Evolutionary conservation across 1,284 basidiomycete species (phyloP).

Genomic region (Leccinum griseonigrum): DNA sequence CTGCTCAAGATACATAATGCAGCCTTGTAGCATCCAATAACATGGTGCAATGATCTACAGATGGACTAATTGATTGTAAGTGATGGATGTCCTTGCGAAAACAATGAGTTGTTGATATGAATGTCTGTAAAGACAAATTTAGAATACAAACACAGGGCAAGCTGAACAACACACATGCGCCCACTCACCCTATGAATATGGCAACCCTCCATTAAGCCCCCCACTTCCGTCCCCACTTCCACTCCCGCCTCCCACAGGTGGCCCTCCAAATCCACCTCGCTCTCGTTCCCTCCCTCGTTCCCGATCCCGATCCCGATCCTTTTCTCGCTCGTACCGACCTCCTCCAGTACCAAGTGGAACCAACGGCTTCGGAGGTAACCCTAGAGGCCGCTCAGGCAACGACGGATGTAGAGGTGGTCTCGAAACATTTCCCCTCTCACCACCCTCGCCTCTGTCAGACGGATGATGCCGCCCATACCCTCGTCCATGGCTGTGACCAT

Average conservation of each 20-base stretch:
- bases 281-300: conserved; percentile 18
- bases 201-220: conserved; percentile 23
- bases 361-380: conserved; percentile 20
- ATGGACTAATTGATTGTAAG: too few species aligned
- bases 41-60: too few species aligned
- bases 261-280: conserved; percentile 13
- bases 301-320: neutral
- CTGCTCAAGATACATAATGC: too few species aligned
- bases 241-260: conserved; percentile 5
- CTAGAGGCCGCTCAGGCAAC: conserved; percentile 18
- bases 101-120: too few species aligned
- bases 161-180: neutral
- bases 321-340: conserved; percentile 22
- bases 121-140: neutral
- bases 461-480: conserved; percentile 11
- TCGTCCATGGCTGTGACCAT: conserved; percentile 10
- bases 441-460: conserved; percentile 17
- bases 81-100: too few species aligned
- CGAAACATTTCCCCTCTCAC: conserved; percentile 7
- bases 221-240: conserved; percentile 8
- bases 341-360: conserved; percentile 16
- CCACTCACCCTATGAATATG: conserved; percentile 20
- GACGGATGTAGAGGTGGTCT: conserved; percentile 18
- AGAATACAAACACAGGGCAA: too few species aligned
- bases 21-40: too few species aligned